Percentiles rank a stretch among this genome's conserved stretches.
These are phyloP conservation scores for Auriscalpium orientale DNA, from an alignment of 768 basidiomycete genomes.

Conservation along the genomic window DNA sequence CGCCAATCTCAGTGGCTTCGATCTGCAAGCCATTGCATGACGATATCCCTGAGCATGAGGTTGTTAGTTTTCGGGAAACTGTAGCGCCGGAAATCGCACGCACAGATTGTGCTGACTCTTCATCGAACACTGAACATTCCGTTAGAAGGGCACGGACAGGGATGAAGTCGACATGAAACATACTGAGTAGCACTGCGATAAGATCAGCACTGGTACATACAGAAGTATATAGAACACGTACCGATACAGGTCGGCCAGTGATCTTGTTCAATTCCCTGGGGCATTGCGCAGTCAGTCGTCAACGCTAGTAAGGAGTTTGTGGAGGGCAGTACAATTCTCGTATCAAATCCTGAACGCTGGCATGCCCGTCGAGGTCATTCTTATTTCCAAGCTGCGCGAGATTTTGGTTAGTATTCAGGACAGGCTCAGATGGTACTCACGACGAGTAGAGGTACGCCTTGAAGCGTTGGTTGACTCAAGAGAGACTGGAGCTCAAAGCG, in stretches of 20 bases:
- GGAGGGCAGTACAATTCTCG: slow-evolving; percentile 49
- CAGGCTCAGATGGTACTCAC: slow-evolving; percentile 35
- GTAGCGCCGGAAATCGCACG: slow-evolving; percentile 21
- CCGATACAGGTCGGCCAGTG: slow-evolving; percentile 75
- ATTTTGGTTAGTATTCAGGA: not conserved
- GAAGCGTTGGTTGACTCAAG: slow-evolving; percentile 54
- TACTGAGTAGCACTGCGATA: slow-evolving; percentile 70
- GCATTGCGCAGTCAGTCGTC: not conserved
- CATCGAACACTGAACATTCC: slow-evolving; percentile 73
- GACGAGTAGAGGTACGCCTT: slow-evolving; percentile 74
- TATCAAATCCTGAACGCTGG: slow-evolving; percentile 79
- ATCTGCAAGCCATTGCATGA: slow-evolving; percentile 79
- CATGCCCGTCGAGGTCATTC: slow-evolving; percentile 75
- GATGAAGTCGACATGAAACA: not conserved
- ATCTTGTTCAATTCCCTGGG: slow-evolving; percentile 73
- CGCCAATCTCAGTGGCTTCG: slow-evolving; percentile 50
- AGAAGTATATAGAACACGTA: slow-evolving; percentile 31
- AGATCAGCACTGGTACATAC: not conserved
- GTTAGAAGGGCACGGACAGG: not conserved
- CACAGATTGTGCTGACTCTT: slow-evolving; percentile 92
- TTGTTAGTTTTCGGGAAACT: slow-evolving; percentile 4
- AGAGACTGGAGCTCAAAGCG: slow-evolving; percentile 81
- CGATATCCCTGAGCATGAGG: slow-evolving; percentile 54
- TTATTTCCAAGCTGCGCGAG: slow-evolving; percentile 76
- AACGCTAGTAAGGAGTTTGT: not conserved